A percentile compares a stretch with the other conserved stretches of the same genome.
phyloP scores from a whole-genome alignment of 2,329 filamentous ascomycete species.

The Daldinia sp. region DNA sequence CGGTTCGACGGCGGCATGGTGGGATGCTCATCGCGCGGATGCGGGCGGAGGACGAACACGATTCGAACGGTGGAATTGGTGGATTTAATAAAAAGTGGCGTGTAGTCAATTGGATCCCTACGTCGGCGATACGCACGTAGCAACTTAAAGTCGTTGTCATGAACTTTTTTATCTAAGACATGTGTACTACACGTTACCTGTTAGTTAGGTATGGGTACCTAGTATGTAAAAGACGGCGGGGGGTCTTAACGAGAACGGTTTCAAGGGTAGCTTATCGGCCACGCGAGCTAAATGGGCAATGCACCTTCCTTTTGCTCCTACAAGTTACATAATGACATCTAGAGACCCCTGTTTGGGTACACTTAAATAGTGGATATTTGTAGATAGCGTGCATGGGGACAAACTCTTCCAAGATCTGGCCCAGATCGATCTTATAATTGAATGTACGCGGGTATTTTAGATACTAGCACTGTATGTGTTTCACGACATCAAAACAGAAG shows the following conservation, averaged over 20 bases:
- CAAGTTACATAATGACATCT: constrained; percentile 10
- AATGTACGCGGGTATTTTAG: neutral
- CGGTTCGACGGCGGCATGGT: constrained; percentile 51
- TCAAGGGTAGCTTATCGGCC: constrained; percentile 27
- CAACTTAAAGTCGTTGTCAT: neutral
- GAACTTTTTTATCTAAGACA: neutral
- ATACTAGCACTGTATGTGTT: neutral
- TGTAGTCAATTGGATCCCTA: neutral
- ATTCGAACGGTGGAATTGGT: neutral
- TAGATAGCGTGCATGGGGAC: constrained; percentile 30
- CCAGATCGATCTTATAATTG: neutral
- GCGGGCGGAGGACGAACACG: constrained; percentile 20
- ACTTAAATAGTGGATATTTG: constrained; percentile 11
- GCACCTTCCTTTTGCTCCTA: constrained; percentile 9
- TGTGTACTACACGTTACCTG: neutral
- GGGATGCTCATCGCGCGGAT: constrained; percentile 41
- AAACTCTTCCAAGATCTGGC: constrained; percentile 1
- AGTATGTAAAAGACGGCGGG: neutral
- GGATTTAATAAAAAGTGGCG: neutral
- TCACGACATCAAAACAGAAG: neutral
- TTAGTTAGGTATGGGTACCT: too few species aligned
- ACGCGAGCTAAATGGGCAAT: constrained; percentile 18
- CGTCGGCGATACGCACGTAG: neutral
- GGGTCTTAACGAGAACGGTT: neutral
- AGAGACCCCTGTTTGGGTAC: constrained; percentile 1